Base-by-base conservation (phyloP, 441 rosid species). In the Brassica balearica region DNA sequence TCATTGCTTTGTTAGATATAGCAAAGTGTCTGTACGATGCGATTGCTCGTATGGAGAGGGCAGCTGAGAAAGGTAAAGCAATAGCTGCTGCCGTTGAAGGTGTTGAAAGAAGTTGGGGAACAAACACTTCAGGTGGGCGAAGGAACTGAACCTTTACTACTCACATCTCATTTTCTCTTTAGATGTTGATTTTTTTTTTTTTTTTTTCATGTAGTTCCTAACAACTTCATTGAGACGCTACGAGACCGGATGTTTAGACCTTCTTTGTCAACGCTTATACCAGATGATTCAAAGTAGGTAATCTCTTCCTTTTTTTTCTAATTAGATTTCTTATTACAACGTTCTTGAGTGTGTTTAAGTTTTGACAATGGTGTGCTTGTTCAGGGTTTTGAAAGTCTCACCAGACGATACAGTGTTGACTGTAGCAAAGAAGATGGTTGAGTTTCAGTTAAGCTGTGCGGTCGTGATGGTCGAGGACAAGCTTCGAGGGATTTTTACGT, bases 11-110 rank as follows among this genome's bases (percentile, higher is more conserved):
- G 71, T 89, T 96, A 17, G 98, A 96, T 72, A 96, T 94, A 81
- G 93, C 99, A 2, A 96, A 94, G 84, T 96, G 99, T 83, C 74
- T 96, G 69, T 93, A 93, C 67, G 99, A 92, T 87, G 98, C 99
- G 22, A 96, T 96, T 84, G 93, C 97, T 79, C 97, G 99, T 61
- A 84, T 96, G 99, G 99, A 96, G 83, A 94, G 98, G 82, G 97
- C 97, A 34, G 96, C 97, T 81, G 99, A 96, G 83, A 94, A 96
- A 80, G 98, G 99, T 67, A 96, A 94, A 71, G 99, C 98, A 23
- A 91, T 96, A 72, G 98, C 99, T 85, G 98, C 99, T 17, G 98
- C 98, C 14, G 99, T 96, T 64, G 98, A 96, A 90, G 99, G 99
- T 19, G 98, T 91, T 70, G 99, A 96, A 72, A 94, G 88, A 77